Evolutionary conservation across 2,329 filamentous ascomycete species (phyloP).

Genomic region (Sclerotinia spermophila): DNA sequence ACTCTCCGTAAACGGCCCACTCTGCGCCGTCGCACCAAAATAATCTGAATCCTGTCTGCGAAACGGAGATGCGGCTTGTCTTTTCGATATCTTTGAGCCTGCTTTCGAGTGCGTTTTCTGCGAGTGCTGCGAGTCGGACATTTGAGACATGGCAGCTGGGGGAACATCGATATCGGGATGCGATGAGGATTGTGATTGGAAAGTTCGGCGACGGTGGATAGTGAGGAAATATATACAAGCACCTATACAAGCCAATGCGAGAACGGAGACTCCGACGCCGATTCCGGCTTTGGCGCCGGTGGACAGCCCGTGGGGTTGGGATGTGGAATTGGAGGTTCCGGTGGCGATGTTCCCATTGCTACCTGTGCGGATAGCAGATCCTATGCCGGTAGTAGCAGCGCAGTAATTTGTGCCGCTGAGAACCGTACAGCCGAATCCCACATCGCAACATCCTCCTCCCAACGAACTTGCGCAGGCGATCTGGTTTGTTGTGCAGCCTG

Average conservation of each 20-base stretch:
- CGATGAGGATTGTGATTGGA: slow-evolving; percentile 14
- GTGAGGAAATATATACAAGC: slow-evolving; percentile 48
- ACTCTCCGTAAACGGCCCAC: slow-evolving; percentile 42
- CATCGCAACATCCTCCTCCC: slow-evolving; percentile 50
- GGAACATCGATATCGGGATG: background rate
- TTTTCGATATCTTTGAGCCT: slow-evolving; percentile 5
- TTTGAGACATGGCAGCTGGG: slow-evolving; percentile 25
- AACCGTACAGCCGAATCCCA: slow-evolving; percentile 44
- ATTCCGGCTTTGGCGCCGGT: slow-evolving; percentile 54
- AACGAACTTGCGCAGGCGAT: slow-evolving; percentile 42
- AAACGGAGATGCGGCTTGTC: background rate
- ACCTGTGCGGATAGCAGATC: slow-evolving; percentile 33
- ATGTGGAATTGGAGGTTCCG: background rate
- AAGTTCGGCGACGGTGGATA: slow-evolving; percentile 37
- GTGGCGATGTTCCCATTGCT: background rate
- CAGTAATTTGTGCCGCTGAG: slow-evolving; percentile 41
- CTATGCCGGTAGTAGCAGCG: slow-evolving; percentile 35
- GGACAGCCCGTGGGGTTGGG: slow-evolving; percentile 38
- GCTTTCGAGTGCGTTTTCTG: background rate
- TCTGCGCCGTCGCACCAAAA: slow-evolving; percentile 38
- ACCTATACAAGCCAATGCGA: slow-evolving; percentile 43
- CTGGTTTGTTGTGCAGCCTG: slow-evolving; percentile 46
- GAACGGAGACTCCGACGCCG: slow-evolving; percentile 50
- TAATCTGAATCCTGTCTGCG: slow-evolving; percentile 28
- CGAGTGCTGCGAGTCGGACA: slow-evolving; percentile 9